Evolutionary conservation across 2,329 filamentous ascomycete species (phyloP).

Genomic region (Pseudogymnoascus sp.): DNA sequence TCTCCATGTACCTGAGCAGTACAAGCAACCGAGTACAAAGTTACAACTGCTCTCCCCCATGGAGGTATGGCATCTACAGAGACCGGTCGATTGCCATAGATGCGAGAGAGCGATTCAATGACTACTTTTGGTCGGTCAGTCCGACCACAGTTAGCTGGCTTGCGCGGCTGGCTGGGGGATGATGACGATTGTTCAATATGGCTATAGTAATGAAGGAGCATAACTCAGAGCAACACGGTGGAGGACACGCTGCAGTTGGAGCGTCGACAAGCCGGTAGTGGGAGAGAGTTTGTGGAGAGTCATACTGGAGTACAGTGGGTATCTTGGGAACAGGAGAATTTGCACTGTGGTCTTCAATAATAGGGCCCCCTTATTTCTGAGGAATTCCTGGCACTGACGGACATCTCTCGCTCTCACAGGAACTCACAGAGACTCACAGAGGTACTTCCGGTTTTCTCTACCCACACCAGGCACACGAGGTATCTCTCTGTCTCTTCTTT

Average conservation of each 20-base stretch:
- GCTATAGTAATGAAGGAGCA: background rate
- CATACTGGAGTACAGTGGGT: background rate
- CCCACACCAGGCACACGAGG: background rate
- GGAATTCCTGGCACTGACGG: background rate
- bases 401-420: background rate
- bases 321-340: background rate
- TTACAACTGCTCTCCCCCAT: background rate
- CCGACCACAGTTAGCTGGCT: background rate
- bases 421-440: background rate
- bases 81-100: background rate
- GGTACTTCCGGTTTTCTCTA: background rate
- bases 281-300: background rate
- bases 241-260: background rate
- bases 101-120: background rate
- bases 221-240: background rate
- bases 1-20: background rate
- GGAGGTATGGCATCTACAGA: background rate
- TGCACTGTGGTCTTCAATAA: background rate
- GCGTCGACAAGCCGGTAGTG: background rate
- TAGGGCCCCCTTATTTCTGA: background rate
- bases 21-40: background rate
- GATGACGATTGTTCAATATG: background rate
- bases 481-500: constrained; percentile 1
- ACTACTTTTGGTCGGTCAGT: background rate
- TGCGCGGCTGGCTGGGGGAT: background rate